Conservation (phyloP, 2,329 filamentous ascomycete species). For the Fusarium sp. region DNA sequence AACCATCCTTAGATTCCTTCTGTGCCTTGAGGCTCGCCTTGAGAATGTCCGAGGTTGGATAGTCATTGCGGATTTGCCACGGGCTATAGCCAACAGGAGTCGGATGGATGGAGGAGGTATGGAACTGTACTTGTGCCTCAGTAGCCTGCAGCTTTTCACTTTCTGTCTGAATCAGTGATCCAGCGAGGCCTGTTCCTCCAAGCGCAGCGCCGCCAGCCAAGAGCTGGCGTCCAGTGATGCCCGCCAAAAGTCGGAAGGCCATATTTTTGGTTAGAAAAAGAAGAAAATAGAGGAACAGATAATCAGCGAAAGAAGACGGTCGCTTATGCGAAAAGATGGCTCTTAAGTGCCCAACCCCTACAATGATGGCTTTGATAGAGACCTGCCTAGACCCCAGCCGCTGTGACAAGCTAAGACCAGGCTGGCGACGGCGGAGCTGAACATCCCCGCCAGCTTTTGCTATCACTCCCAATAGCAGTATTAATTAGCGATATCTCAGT, state of each 20-base stretch:
- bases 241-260: not conserved
- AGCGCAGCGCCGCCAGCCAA: not conserved
- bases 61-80: not conserved
- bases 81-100: not conserved
- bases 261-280: not conserved
- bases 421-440: not conserved
- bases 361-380: not conserved
- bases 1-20: not conserved
- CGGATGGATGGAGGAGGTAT: not conserved
- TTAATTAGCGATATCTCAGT: not conserved
- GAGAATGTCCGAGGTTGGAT: not conserved
- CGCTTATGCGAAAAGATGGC: not conserved
- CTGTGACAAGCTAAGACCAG: not conserved
- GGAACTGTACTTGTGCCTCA: not conserved
- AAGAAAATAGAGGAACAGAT: rapidly evolving
- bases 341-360: not conserved
- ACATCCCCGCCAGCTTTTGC: not conserved
- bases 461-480: not conserved
- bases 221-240: not conserved
- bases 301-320: not conserved
- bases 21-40: not conserved
- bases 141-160: not conserved
- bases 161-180: not conserved
- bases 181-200: not conserved
- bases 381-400: not conserved